Percentiles rank a stretch among this genome's conserved stretches.
phyloP scores from a whole-genome alignment of 1,284 basidiomycete species.

The Leccinum fuscescens region DNA sequence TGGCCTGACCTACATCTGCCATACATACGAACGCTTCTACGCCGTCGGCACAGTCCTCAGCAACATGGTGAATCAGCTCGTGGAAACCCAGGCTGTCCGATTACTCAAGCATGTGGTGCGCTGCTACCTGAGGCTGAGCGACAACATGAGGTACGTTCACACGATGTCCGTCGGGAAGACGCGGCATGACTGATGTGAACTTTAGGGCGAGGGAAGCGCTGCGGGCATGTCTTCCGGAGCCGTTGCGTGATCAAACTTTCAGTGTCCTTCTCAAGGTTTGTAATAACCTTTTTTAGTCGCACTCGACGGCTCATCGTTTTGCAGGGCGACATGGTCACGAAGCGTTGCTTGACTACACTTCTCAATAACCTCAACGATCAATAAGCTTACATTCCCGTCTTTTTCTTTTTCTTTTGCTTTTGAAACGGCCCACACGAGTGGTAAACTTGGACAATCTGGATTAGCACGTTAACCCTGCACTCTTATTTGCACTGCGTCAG shows the following conservation, averaged over 20 bases:
- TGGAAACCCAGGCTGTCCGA: slow-evolving; percentile 96
- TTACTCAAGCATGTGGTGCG: slow-evolving; percentile 97
- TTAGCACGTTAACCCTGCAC: slow-evolving; percentile 28
- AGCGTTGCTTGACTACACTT: slow-evolving; percentile 93
- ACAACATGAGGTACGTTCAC: slow-evolving; percentile 81
- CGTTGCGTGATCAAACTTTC: slow-evolving; percentile 94
- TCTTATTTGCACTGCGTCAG: slow-evolving; percentile 31
- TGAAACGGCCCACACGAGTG: slow-evolving; percentile 19
- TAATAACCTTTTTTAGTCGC: slow-evolving; percentile 3
- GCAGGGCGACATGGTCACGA: slow-evolving; percentile 93
- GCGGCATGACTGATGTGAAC: slow-evolving; percentile 12
- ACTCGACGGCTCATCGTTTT: slow-evolving; percentile 4
- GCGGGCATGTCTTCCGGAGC: slow-evolving; percentile 95
- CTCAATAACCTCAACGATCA: slow-evolving; percentile 87
- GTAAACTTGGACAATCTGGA: slow-evolving; percentile 36
- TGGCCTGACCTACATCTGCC: slow-evolving; percentile 97
- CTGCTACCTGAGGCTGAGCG: slow-evolving; percentile 94
- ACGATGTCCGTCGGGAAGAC: slow-evolving; percentile 2
- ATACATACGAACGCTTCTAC: slow-evolving; percentile 99
- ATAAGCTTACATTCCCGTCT: slow-evolving; percentile 21
- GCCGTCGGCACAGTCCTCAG: slow-evolving; percentile 97
- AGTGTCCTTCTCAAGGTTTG: slow-evolving; percentile 80
- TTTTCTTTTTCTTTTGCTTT: slow-evolving; percentile 8
- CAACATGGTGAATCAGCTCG: slow-evolving; percentile 97
- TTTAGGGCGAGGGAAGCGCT: slow-evolving; percentile 91